phyloP scores from a whole-genome alignment of 2,329 filamentous ascomycete species.

The Cyphellophora attinorum region DNA sequence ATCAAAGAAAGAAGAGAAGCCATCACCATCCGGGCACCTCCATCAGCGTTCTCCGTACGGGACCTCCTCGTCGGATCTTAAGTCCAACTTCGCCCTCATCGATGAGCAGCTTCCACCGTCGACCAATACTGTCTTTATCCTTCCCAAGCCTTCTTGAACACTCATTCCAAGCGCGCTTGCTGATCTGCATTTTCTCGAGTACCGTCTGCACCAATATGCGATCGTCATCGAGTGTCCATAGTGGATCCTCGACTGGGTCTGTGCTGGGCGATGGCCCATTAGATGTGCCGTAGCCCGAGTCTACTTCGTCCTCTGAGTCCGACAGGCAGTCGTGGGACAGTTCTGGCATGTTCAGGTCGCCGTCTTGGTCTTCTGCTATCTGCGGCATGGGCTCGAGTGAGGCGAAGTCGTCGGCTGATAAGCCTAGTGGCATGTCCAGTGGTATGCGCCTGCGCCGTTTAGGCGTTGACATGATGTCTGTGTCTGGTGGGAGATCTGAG shows the following conservation, averaged over 20 bases:
- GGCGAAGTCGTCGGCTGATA: slow-evolving; percentile 34
- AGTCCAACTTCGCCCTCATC: slow-evolving; percentile 34
- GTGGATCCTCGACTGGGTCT: slow-evolving; percentile 8
- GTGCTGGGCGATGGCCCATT: not conserved
- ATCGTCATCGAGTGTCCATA: slow-evolving; percentile 33
- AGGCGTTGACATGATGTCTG: slow-evolving; percentile 24
- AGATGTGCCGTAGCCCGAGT: slow-evolving; percentile 13
- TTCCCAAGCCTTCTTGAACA: slow-evolving; percentile 33
- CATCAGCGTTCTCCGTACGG: not conserved
- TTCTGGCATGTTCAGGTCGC: slow-evolving; percentile 10
- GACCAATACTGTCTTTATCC: slow-evolving; percentile 30
- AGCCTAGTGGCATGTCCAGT: slow-evolving; percentile 33
- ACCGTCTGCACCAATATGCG: slow-evolving; percentile 32
- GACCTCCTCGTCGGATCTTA: slow-evolving; percentile 4
- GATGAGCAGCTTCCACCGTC: slow-evolving; percentile 32
- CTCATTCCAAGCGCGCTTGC: slow-evolving; percentile 34
- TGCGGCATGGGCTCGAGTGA: slow-evolving; percentile 22
- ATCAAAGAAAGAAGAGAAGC: too few relatives aligned
- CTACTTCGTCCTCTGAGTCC: slow-evolving; percentile 12
- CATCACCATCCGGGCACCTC: slow-evolving; percentile 1
- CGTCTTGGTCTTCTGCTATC: slow-evolving; percentile 13
- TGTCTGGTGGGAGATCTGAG: slow-evolving; percentile 9
- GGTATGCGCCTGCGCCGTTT: slow-evolving; percentile 34
- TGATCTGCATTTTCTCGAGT: slow-evolving; percentile 33
- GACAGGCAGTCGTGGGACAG: slow-evolving; percentile 1